These are phyloP conservation scores for Neopestalotiopsis sp. DNA, from an alignment of 2,329 filamentous ascomycete genomes.

Conservation along the genomic window DNA sequence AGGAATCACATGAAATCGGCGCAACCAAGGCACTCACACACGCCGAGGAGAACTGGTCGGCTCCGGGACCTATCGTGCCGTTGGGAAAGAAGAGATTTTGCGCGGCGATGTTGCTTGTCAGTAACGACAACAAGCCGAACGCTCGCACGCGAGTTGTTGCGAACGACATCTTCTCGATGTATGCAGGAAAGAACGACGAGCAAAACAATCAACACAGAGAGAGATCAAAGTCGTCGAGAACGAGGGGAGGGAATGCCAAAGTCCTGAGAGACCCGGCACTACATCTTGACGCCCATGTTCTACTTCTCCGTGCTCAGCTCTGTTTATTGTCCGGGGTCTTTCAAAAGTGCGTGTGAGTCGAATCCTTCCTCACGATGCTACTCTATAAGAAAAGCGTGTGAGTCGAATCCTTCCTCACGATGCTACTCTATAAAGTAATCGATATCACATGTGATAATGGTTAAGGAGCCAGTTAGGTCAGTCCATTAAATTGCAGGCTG, in stretches of 20 bases:
- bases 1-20: background rate
- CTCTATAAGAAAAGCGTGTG: background rate
- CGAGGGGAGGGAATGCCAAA: background rate
- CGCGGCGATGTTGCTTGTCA: background rate
- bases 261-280: background rate
- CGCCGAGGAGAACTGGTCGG: background rate
- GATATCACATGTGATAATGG: background rate
- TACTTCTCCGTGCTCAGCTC: background rate
- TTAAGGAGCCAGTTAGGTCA: background rate
- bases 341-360: background rate
- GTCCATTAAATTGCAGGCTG: background rate
- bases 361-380: background rate
- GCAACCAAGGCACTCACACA: background rate
- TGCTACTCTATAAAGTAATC: background rate
- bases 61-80: background rate
- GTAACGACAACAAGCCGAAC: background rate
- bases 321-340: background rate
- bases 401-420: background rate
- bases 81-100: background rate
- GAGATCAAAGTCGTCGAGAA: background rate
- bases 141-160: background rate
- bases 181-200: background rate
- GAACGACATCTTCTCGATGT: background rate
- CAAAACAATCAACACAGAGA: background rate
- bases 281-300: background rate